These are phyloP conservation scores for Saccharomycopsis sp. DNA, from an alignment of 805 yeast genomes.

Conservation along the genomic window DNA sequence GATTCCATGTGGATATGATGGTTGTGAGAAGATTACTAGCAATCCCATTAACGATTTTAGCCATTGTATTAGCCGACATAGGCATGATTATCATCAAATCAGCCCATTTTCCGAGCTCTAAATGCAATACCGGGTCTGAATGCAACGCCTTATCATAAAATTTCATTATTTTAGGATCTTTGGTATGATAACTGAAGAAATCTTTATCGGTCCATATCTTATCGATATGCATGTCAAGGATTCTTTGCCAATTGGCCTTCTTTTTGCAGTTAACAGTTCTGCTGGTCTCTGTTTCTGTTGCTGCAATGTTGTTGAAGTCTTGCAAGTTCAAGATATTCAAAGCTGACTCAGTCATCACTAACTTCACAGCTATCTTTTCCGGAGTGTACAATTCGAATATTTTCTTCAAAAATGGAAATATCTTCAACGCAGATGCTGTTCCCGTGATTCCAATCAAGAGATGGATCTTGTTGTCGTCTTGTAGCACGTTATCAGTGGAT, in stretches of 20 bases:
- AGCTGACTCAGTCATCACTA: slow-evolving; percentile 57
- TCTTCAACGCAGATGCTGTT: slow-evolving; percentile 89
- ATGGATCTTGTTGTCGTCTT: slow-evolving; percentile 82
- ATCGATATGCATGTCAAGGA: slow-evolving; percentile 17
- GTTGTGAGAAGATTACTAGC: slow-evolving; percentile 72
- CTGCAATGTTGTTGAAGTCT: slow-evolving; percentile 3
- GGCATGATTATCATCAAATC: slow-evolving; percentile 74
- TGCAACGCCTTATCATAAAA: slow-evolving; percentile 7
- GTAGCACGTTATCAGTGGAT: slow-evolving; percentile 10
- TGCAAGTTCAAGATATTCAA: slow-evolving; percentile 11
- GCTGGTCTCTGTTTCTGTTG: not conserved
- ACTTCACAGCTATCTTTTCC: slow-evolving; percentile 69
- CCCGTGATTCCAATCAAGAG: slow-evolving; percentile 90
- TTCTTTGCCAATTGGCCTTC: slow-evolving; percentile 17
- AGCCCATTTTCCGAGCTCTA: slow-evolving; percentile 79
- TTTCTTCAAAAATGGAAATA: slow-evolving; percentile 82
- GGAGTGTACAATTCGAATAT: slow-evolving; percentile 72
- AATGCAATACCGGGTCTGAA: slow-evolving; percentile 65
- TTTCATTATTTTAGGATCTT: slow-evolving; percentile 3
- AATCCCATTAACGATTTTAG: slow-evolving; percentile 68
- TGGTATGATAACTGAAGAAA: slow-evolving; percentile 5
- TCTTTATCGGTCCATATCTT: slow-evolving; percentile 17
- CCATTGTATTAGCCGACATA: slow-evolving; percentile 69
- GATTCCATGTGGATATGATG: slow-evolving; percentile 73
- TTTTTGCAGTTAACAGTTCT: slow-evolving; percentile 7